These are phyloP conservation scores for Hydrangea macrophylla DNA, from an alignment of 148 eudicot genomes.

Conservation along the genomic window DNA sequence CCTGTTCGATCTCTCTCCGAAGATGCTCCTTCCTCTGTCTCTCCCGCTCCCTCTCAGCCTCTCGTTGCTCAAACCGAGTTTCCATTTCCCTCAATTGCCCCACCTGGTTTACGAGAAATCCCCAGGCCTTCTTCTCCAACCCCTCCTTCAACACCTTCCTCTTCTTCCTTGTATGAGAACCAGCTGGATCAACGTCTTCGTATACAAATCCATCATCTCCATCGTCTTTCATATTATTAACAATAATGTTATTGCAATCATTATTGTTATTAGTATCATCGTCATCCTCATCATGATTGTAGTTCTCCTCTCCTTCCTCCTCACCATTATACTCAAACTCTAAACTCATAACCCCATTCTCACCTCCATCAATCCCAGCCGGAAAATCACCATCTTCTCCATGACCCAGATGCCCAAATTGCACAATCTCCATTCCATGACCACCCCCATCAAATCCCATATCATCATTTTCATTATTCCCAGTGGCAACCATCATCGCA, in stretches of 20 bases:
- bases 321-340: conserved; percentile 69
- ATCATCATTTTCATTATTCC: conserved; percentile 41
- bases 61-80: conserved; percentile 58
- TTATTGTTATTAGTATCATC: no score
- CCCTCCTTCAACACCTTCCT: conserved; percentile 64
- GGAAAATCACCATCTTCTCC: conserved; percentile 61
- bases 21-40: conserved; percentile 56
- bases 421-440: conserved; percentile 49
- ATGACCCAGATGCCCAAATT: conserved; percentile 60
- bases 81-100: conserved; percentile 68
- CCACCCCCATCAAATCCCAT: conserved; percentile 57
- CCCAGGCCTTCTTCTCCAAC: conserved; percentile 61
- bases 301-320: conserved; percentile 62
- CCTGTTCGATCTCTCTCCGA: conserved; percentile 44
- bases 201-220: conserved; percentile 59
- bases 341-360: conserved; percentile 70
- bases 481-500: conserved; percentile 33
- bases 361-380: conserved; percentile 63
- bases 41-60: conserved; percentile 65
- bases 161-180: conserved; percentile 60
- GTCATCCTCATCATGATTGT: conserved; percentile 35
- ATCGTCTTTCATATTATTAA: conserved; percentile 56
- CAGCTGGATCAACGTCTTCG: conserved; percentile 69
- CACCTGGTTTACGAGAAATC: conserved; percentile 60
- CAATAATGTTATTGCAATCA: no score